Conservation (phyloP, 1,284 basidiomycete species). For the Apiotrichum gamsii region DNA sequence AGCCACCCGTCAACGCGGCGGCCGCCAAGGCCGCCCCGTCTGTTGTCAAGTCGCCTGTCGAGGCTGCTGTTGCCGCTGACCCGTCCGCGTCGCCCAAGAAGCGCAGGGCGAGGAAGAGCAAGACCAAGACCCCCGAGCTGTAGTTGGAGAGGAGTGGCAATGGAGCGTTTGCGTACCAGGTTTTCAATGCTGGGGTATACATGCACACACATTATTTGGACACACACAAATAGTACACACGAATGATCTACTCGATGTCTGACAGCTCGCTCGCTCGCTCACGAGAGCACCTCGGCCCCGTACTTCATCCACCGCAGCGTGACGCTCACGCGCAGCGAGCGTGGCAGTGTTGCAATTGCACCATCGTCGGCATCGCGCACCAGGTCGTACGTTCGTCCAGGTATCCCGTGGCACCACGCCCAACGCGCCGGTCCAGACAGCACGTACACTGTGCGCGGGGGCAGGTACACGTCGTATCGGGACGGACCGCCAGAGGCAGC, state of each 20-base stretch:
- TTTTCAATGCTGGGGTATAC: no score
- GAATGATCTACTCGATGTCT: no score
- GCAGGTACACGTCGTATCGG: slow-evolving; percentile 42
- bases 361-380: slow-evolving; percentile 23
- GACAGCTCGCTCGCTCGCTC: no score
- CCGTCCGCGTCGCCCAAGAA: slow-evolving; percentile 1
- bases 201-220: no score
- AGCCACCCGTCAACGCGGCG: no score
- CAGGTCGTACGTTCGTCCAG: slow-evolving; percentile 23
- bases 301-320: slow-evolving; percentile 46
- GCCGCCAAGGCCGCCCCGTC: slow-evolving; percentile 1
- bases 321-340: slow-evolving; percentile 41
- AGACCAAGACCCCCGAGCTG: slow-evolving; percentile 3
- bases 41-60: slow-evolving; percentile 19
- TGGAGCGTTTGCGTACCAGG: no score
- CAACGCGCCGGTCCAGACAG: slow-evolving; percentile 47
- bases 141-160: no score
- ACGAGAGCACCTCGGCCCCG: slow-evolving; percentile 36
- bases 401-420: slow-evolving; percentile 50
- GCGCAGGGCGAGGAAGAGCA: slow-evolving; percentile 9
- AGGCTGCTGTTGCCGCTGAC: slow-evolving; percentile 11
- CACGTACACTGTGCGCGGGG: slow-evolving; percentile 44
- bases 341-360: slow-evolving; percentile 20
- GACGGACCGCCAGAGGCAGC: no score
- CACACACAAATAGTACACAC: no score